A percentile compares a stretch with the other conserved stretches of the same genome.
These are phyloP conservation scores for Sclerotiophoma versabilis DNA, from an alignment of 2,329 filamentous ascomycete species.

Conservation along the genomic window DNA sequence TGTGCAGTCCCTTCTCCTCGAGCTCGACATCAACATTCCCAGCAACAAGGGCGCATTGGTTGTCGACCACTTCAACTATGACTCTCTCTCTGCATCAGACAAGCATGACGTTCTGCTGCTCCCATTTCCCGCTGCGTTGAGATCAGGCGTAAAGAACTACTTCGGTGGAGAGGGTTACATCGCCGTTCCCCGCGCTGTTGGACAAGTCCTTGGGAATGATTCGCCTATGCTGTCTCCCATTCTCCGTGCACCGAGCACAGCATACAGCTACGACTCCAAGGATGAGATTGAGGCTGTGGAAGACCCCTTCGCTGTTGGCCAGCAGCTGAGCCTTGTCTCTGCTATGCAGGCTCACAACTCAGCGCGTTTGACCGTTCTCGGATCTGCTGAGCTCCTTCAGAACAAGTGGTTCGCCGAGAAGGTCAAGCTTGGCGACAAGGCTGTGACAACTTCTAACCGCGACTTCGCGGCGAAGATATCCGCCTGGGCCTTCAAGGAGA, in stretches of 20 bases:
- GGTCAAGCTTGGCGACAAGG: constrained; percentile 65
- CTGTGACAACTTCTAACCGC: constrained; percentile 75
- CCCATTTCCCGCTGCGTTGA: constrained; percentile 69
- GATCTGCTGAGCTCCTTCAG: constrained; percentile 84
- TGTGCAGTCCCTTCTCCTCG: constrained; percentile 78
- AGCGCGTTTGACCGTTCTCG: constrained; percentile 84
- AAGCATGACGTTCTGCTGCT: constrained; percentile 89
- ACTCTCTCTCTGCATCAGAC: constrained; percentile 76
- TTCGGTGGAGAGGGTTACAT: constrained; percentile 75
- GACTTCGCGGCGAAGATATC: constrained; percentile 85
- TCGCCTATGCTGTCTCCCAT: constrained; percentile 81
- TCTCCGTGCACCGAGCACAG: constrained; percentile 80
- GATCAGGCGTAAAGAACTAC: constrained; percentile 76
- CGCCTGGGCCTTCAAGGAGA: constrained; percentile 97
- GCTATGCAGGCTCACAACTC: constrained; percentile 91
- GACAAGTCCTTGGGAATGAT: constrained; percentile 78
- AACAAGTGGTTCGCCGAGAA: constrained; percentile 87
- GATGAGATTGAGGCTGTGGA: constrained; percentile 75
- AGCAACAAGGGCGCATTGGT: constrained; percentile 83
- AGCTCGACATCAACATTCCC: constrained; percentile 89
- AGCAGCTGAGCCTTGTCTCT: constrained; percentile 84
- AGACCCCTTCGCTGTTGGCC: constrained; percentile 83
- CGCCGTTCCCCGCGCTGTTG: constrained; percentile 82
- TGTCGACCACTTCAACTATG: constrained; percentile 96
- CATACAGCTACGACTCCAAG: constrained; percentile 94